Percentiles rank a stretch among this genome's conserved stretches.
Evolutionary conservation across 108 stramenopile species (phyloP).

Genomic region (Craspedostauros australis): DNA sequence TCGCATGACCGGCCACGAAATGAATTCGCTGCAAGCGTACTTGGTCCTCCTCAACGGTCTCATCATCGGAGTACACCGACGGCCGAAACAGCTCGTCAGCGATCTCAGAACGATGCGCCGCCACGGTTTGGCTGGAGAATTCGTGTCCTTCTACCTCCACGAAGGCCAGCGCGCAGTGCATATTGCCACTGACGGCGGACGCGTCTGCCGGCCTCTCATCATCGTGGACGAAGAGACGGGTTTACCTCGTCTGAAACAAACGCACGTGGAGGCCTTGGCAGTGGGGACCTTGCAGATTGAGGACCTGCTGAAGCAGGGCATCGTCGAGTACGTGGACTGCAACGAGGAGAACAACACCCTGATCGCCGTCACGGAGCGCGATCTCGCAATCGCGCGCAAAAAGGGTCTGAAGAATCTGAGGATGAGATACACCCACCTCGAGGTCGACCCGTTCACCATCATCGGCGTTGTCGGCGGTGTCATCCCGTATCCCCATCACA

Average conservation of each 20-base stretch:
- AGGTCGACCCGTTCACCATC: slow-evolving; percentile 97
- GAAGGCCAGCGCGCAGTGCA: slow-evolving; percentile 91
- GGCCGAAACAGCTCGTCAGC: slow-evolving; percentile 66
- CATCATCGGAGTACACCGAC: slow-evolving; percentile 83
- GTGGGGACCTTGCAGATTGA: slow-evolving; percentile 64
- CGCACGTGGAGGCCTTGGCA: slow-evolving; percentile 79
- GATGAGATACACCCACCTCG: slow-evolving; percentile 93
- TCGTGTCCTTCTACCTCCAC: slow-evolving; percentile 95
- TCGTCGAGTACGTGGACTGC: slow-evolving; percentile 99
- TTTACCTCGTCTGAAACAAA: slow-evolving; percentile 64
- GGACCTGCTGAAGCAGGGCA: slow-evolving; percentile 83
- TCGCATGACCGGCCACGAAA: slow-evolving; percentile 85
- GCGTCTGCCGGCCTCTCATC: slow-evolving; percentile 95
- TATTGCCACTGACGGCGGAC: slow-evolving; percentile 96
- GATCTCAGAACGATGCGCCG: slow-evolving; percentile 81
- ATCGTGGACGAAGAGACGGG: slow-evolving; percentile 86
- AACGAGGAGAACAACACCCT: slow-evolving; percentile 99
- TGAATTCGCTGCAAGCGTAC: slow-evolving; percentile 72
- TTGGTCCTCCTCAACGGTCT: slow-evolving; percentile 96
- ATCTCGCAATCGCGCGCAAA: slow-evolving; percentile 66
- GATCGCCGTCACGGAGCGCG: slow-evolving; percentile 88
- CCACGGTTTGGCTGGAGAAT: slow-evolving; percentile 89
- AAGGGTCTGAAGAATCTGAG: slow-evolving; percentile 35
- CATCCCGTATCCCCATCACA: slow-evolving; percentile 99
- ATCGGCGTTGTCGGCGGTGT: slow-evolving; percentile 96